phyloP scores from a whole-genome alignment of 352 stramenopile genomes.

The Pythium pectinolyticum region DNA sequence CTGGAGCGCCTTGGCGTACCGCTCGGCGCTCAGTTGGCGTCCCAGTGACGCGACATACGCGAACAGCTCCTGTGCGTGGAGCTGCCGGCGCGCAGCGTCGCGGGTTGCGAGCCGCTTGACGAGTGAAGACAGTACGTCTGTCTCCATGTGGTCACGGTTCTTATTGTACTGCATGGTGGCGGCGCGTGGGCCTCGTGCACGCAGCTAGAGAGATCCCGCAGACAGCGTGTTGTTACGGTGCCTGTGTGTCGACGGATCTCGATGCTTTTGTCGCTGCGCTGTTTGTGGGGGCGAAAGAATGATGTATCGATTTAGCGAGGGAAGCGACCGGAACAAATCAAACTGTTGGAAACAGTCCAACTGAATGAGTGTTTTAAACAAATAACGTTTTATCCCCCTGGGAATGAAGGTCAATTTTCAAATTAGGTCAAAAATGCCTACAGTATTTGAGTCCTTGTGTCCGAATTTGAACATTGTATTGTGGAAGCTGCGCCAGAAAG shows the following conservation, averaged over 20 bases:
- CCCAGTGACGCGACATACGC: slow-evolving; percentile 61
- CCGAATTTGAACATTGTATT: too few species aligned
- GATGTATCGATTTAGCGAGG: too few species aligned
- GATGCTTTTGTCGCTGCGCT: too few species aligned
- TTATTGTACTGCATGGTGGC: slow-evolving; percentile 33
- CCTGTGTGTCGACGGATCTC: background rate
- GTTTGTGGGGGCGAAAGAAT: too few species aligned
- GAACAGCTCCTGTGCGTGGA: slow-evolving; percentile 60
- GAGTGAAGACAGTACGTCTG: slow-evolving; percentile 46
- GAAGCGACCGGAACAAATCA: too few species aligned
- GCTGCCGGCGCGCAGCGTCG: slow-evolving; percentile 35
- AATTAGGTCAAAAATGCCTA: too few species aligned
- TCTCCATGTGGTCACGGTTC: slow-evolving; percentile 72
- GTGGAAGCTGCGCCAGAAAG: too few species aligned
- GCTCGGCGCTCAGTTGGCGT: slow-evolving; percentile 76
- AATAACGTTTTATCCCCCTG: too few species aligned
- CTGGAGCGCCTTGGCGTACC: slow-evolving; percentile 71
- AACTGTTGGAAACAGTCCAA: too few species aligned
- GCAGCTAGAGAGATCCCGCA: background rate
- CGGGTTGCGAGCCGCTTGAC: slow-evolving; percentile 59
- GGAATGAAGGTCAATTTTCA: too few species aligned
- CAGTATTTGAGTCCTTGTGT: too few species aligned
- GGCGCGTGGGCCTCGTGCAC: slow-evolving; percentile 2
- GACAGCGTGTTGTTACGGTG: background rate
- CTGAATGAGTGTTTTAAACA: too few species aligned